Conservation (phyloP, 169 alveolate species). For the Plasmodium adleri region DNA sequence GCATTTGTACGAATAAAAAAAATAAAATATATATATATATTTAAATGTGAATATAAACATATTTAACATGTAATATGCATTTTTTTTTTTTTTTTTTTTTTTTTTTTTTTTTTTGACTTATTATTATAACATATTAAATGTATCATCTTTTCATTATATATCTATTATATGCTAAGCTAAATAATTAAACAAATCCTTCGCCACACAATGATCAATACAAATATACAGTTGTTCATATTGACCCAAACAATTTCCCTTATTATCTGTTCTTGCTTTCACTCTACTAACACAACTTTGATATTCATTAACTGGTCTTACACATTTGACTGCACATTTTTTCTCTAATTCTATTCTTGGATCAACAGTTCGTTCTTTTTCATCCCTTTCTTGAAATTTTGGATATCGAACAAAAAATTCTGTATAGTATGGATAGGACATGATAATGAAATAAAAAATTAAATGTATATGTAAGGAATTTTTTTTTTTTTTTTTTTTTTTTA, state of each 20-base stretch:
- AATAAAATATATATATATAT: neutral
- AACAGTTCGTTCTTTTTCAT: constrained; percentile 79
- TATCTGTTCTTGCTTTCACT: constrained; percentile 82
- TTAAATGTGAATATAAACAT: too few relatives aligned
- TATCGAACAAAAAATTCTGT: constrained; percentile 80
- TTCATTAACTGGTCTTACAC: constrained; percentile 83
- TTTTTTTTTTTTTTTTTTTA: too few relatives aligned
- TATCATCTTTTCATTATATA: neutral
- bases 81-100: too few relatives aligned
- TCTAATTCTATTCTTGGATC: constrained; percentile 85
- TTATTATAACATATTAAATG: neutral
- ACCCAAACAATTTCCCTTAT: constrained; percentile 84
- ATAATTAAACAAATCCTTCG: constrained; percentile 80
- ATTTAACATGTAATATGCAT: too few relatives aligned
- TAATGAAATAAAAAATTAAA: neutral
- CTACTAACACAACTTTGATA: constrained; percentile 83
- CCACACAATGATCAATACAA: constrained; percentile 85
- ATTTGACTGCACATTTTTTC: constrained; percentile 81
- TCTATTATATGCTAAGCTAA: constrained; percentile 49
- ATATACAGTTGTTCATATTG: constrained; percentile 83
- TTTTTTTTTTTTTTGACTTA: too few relatives aligned
- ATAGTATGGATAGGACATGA: constrained; percentile 83
- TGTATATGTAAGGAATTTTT: too few relatives aligned
- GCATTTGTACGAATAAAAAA: neutral
- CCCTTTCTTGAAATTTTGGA: constrained; percentile 82